Conservation (phyloP, 768 basidiomycete species). For the Pholiota microspora region DNA sequence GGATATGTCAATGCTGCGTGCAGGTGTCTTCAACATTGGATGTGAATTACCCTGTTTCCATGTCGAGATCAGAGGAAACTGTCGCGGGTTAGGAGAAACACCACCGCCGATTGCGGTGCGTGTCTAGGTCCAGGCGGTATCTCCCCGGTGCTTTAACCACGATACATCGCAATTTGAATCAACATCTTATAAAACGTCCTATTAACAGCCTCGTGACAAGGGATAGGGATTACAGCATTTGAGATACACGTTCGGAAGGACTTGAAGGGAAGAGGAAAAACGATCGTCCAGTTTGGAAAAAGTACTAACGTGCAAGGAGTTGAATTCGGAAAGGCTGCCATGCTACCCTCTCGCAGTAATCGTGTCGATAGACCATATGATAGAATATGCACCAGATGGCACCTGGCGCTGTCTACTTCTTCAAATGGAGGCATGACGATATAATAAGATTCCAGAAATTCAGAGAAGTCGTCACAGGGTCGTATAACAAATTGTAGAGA, state of each 20-base stretch:
- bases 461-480: constrained; percentile 3
- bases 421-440: constrained; percentile 6
- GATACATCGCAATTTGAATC: background rate
- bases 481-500: constrained; percentile 8
- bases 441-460: constrained; percentile 9
- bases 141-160: background rate
- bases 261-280: background rate
- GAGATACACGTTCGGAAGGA: constrained; percentile 4
- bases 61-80: background rate
- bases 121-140: background rate
- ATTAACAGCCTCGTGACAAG: constrained; percentile 2
- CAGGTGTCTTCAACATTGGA: too few species aligned
- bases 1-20: too few species aligned
- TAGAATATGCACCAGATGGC: constrained; percentile 14
- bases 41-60: background rate
- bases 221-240: constrained; percentile 6
- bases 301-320: background rate
- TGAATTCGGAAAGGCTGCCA: constrained; percentile 2
- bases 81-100: background rate
- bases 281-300: constrained; percentile 4
- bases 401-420: constrained; percentile 7
- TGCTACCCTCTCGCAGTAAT: background rate
- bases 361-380: constrained; percentile 9
- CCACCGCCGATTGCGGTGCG: background rate
- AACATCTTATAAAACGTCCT: background rate